These are phyloP conservation scores for Ramularia endophylla DNA, from an alignment of 2,329 filamentous ascomycete species.

Conservation along the genomic window DNA sequence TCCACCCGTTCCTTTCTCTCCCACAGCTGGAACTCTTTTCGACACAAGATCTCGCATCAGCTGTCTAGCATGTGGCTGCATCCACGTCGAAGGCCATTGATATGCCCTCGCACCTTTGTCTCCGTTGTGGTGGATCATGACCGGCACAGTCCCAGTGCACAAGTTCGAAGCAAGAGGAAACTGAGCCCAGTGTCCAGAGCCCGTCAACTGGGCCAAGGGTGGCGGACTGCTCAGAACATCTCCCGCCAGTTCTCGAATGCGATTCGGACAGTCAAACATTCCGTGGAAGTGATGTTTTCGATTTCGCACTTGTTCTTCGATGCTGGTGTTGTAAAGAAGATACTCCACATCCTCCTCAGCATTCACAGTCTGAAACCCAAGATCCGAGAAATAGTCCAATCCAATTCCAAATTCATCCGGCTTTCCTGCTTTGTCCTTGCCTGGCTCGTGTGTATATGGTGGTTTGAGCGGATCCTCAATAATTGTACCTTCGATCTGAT, in stretches of 20 bases:
- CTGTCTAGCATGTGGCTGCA: slow-evolving; percentile 13
- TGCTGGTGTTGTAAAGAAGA: slow-evolving; percentile 8
- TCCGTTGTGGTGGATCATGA: slow-evolving; percentile 27
- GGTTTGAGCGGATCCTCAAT: slow-evolving; percentile 17
- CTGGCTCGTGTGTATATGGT: slow-evolving; percentile 15
- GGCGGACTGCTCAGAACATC: slow-evolving; percentile 16
- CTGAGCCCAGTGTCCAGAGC: slow-evolving; percentile 13
- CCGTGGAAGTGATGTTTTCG: slow-evolving; percentile 5
- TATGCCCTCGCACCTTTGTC: slow-evolving; percentile 14
- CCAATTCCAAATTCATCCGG: slow-evolving; percentile 29
- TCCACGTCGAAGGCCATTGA: slow-evolving; percentile 15
- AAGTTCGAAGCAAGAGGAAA: slow-evolving; percentile 20
- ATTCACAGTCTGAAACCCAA: slow-evolving; percentile 22
- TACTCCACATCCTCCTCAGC: slow-evolving; percentile 15
- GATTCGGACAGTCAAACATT: slow-evolving; percentile 9
- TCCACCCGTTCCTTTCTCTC: slow-evolving; percentile 27
- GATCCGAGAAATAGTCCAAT: slow-evolving; percentile 24
- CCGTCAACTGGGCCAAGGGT: slow-evolving; percentile 11
- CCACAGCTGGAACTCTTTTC: slow-evolving; percentile 26
- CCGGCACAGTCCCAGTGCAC: slow-evolving; percentile 21
- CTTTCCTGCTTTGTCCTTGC: slow-evolving; percentile 37
- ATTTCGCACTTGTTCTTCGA: slow-evolving; percentile 10
- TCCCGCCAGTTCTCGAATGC: slow-evolving; percentile 9
- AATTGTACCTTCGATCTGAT: slow-evolving; percentile 15
- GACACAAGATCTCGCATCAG: slow-evolving; percentile 20